A percentile compares a stretch with the other conserved stretches of the same genome.
Conservation (phyloP, 495 filamentous ascomycete species). For the Parathielavia hyrcaniae region DNA sequence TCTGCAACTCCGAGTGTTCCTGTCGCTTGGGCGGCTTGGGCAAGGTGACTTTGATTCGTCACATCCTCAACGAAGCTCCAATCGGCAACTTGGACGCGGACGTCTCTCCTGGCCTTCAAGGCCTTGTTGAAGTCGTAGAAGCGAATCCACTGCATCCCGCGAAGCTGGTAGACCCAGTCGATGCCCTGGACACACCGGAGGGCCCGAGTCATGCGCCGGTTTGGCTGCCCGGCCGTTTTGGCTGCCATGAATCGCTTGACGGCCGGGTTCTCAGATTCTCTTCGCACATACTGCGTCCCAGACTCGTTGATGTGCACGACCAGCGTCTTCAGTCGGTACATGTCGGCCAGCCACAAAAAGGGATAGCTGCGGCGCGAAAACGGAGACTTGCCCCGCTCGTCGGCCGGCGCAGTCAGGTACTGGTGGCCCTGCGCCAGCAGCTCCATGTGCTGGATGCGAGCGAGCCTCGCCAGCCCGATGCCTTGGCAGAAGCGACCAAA, state of each 20-base stretch:
- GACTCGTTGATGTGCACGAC: conserved; percentile 36
- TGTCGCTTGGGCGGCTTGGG: conserved; percentile 12
- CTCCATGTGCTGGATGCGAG: conserved; percentile 36
- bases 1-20: conserved; percentile 24
- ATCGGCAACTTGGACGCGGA: conserved; percentile 24
- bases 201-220: conserved; percentile 27
- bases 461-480: conserved; percentile 28
- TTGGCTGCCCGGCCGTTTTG: conserved; percentile 33
- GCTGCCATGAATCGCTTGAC: conserved; percentile 16
- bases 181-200: conserved; percentile 37
- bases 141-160: conserved; percentile 33
- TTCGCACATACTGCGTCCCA: conserved; percentile 17
- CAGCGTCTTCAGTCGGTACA: conserved; percentile 31
- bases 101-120: neutral
- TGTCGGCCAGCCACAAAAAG: conserved; percentile 27
- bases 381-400: conserved; percentile 3
- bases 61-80: conserved; percentile 35
- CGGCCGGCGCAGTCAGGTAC: conserved; percentile 15
- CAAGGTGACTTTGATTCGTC: conserved; percentile 18
- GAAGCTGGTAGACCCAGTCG: conserved; percentile 35
- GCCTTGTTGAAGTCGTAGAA: conserved; percentile 32
- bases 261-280: conserved; percentile 23
- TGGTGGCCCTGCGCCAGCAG: conserved; percentile 29
- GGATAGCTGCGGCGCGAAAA: conserved; percentile 27
- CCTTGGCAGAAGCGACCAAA: conserved; percentile 36